Conservation (phyloP, 2,329 filamentous ascomycete species). For the Paracoccidioides brasiliensis region DNA sequence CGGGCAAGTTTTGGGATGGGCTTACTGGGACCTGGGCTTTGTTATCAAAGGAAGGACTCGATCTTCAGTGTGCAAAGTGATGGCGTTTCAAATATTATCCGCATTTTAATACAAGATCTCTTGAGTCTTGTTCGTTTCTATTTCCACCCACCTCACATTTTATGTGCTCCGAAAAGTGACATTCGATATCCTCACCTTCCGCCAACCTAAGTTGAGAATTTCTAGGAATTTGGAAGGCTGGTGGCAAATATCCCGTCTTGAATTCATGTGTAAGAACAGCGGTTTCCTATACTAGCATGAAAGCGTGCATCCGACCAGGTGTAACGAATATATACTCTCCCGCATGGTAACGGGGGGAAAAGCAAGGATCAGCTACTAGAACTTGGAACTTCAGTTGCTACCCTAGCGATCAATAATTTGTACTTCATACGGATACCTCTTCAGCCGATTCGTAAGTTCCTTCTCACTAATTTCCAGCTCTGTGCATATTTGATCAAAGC, state of each 20-base stretch:
- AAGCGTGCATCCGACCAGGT: too few species aligned
- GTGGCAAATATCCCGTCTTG: too few species aligned
- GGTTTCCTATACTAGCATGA: too few species aligned
- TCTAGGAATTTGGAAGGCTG: too few species aligned
- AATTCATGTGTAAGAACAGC: too few species aligned
- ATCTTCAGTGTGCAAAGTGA: too few species aligned
- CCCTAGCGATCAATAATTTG: slow-evolving; percentile 34
- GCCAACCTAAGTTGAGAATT: too few species aligned
- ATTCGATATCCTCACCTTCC: background rate
- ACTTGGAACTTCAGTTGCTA: background rate
- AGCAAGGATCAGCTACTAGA: too few species aligned
- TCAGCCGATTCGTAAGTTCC: slow-evolving; percentile 31
- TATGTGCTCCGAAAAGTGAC: too few species aligned
- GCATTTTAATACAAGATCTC: background rate
- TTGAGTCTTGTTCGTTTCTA: background rate
- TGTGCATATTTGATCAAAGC: slow-evolving; percentile 39
- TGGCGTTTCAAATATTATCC: background rate
- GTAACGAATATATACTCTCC: too few species aligned
- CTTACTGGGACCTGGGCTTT: background rate
- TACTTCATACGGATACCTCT: slow-evolving; percentile 32
- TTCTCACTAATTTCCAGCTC: slow-evolving; percentile 37
- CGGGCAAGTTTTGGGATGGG: background rate
- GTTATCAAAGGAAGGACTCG: too few species aligned
- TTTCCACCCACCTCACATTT: background rate
- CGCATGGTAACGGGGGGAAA: too few species aligned